Percentiles rank a stretch among this genome's conserved stretches.
phyloP scores from a whole-genome alignment of 176 grass and related monocot genomes.

The Phoenix roebelenii region DNA sequence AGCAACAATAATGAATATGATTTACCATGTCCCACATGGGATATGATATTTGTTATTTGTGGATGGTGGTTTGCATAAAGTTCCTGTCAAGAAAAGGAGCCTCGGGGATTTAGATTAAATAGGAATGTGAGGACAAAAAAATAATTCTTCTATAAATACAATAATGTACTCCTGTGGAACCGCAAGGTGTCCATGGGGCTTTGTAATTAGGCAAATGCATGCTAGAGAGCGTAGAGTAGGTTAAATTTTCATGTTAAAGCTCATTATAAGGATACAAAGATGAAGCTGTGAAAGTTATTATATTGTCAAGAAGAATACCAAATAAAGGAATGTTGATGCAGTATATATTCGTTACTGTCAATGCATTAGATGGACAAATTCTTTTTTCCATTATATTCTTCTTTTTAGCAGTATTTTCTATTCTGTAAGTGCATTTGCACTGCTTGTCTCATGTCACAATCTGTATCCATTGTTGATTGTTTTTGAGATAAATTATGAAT shows the following conservation, averaged over 20 bases:
- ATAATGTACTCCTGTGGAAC: conserved; percentile 42
- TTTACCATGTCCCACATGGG: conserved; percentile 7
- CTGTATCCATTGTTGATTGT: too few relatives aligned
- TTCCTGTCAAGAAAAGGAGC: too few relatives aligned
- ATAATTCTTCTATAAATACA: conserved; percentile 24
- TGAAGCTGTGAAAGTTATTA: conserved; percentile 25
- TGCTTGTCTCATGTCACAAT: neutral
- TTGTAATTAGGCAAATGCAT: conserved; percentile 32
- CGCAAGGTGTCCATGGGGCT: conserved; percentile 43
- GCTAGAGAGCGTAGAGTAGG: conserved; percentile 24
- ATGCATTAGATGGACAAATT: conserved; percentile 37
- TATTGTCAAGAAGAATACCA: conserved; percentile 22
- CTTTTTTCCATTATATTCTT: conserved; percentile 13
- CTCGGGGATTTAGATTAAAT: neutral
- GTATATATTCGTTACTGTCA: conserved; percentile 38
- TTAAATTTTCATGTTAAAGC: conserved; percentile 44
- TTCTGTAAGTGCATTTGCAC: neutral
- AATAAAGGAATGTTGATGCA: conserved; percentile 53
- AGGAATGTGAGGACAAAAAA: neutral
- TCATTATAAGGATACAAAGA: conserved; percentile 29
- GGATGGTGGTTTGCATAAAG: neutral
- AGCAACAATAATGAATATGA: conserved; percentile 28
- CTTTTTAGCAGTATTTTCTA: conserved; percentile 1
- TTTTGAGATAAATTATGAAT: too few relatives aligned
- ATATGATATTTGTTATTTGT: conserved; percentile 2